These are phyloP conservation scores for Oryza meyeriana DNA, from an alignment of 176 grass and related monocot genomes.

Conservation along the genomic window DNA sequence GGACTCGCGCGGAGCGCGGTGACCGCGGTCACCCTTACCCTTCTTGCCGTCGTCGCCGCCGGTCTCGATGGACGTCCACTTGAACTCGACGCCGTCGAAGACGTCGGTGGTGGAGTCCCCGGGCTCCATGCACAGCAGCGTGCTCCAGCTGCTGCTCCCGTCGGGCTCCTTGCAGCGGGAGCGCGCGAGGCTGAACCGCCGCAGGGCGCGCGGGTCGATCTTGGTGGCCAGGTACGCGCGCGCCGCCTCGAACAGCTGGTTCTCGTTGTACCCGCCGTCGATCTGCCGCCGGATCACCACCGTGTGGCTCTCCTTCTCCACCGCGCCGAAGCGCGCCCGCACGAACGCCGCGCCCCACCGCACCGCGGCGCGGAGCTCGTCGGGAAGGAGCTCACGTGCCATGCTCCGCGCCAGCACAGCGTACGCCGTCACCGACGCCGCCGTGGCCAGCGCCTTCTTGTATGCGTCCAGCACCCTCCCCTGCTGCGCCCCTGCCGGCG, in stretches of 20 bases:
- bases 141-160: neutral
- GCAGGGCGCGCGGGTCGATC: neutral
- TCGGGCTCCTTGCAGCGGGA: neutral
- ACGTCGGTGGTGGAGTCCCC: neutral
- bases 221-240: neutral
- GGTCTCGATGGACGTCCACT: neutral
- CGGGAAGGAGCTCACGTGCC: neutral
- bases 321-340: neutral
- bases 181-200: neutral
- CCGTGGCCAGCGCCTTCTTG: conserved; percentile 10
- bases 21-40: neutral
- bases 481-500: neutral
- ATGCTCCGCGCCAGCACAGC: neutral
- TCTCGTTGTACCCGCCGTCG: neutral
- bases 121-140: conserved; percentile 3
- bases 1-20: neutral
- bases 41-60: neutral
- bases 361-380: neutral
- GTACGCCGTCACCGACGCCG: neutral
- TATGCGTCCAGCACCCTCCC: neutral
- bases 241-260: neutral
- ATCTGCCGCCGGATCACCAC: neutral
- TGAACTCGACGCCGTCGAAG: conserved; percentile 13
- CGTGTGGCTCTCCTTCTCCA: neutral
- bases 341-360: neutral